Percentiles rank a stretch among this genome's conserved stretches.
phyloP scores from a whole-genome alignment of 495 filamentous ascomycete species.

The Margaritispora aquatica region DNA sequence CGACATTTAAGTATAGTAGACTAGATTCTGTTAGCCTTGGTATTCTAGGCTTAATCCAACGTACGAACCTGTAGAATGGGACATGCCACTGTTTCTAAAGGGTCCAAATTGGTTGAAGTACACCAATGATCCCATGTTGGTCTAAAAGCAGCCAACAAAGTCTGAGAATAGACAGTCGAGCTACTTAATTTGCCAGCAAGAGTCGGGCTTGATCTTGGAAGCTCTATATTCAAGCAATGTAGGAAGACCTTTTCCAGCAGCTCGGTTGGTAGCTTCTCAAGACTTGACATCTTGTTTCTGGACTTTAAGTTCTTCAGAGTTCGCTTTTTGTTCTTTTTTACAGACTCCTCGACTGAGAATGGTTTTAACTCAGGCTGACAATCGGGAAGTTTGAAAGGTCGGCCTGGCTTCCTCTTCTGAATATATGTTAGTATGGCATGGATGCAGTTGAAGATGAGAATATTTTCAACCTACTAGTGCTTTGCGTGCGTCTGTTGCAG shows the following conservation, averaged over 20 bases:
- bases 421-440: neutral
- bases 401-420: slow-evolving; percentile 12
- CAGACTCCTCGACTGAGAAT: neutral
- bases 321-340: slow-evolving; percentile 8
- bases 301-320: slow-evolving; percentile 16
- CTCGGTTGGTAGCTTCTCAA: slow-evolving; percentile 48
- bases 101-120: neutral
- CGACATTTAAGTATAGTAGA: slow-evolving; percentile 32
- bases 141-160: slow-evolving; percentile 17
- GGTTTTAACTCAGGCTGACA: neutral
- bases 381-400: slow-evolving; percentile 6
- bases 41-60: neutral
- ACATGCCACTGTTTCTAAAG: slow-evolving; percentile 4
- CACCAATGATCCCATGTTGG: slow-evolving; percentile 17
- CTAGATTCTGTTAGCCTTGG: slow-evolving; percentile 23
- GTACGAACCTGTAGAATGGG: neutral
- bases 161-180: slow-evolving; percentile 14
- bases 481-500: slow-evolving; percentile 10
- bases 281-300: slow-evolving; percentile 28
- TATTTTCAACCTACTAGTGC: slow-evolving; percentile 11
- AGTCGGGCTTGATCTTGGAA: slow-evolving; percentile 33
- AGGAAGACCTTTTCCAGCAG: slow-evolving; percentile 49
- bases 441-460: too few species aligned
- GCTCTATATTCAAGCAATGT: slow-evolving; percentile 38
- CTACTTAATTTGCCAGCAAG: slow-evolving; percentile 22